Evolutionary conservation across 768 basidiomycete genomes (phyloP).

Genomic region (Auricularia sp.): DNA sequence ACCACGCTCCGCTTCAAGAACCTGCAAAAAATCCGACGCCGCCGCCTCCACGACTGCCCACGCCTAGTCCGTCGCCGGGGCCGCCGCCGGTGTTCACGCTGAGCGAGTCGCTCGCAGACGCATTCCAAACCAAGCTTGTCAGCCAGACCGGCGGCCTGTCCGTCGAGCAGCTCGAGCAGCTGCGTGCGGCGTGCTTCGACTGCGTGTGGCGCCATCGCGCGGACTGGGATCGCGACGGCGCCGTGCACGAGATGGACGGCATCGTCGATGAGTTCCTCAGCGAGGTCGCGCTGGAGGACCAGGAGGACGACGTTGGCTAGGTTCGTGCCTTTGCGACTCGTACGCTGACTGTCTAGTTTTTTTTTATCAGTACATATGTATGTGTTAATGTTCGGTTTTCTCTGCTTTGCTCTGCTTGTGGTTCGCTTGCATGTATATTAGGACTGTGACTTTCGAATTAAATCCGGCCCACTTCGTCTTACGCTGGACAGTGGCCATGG

Average conservation of each 20-base stretch:
- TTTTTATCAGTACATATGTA: no score
- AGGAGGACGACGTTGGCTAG: neutral
- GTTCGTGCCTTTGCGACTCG: neutral
- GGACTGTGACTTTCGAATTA: no score
- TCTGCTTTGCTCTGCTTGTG: no score
- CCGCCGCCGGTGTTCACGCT: slow-evolving; percentile 60
- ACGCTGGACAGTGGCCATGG: no score
- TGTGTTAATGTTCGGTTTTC: no score
- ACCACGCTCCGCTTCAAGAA: slow-evolving; percentile 6
- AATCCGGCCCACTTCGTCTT: no score
- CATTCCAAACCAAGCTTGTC: slow-evolving; percentile 40
- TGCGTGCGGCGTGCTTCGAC: slow-evolving; percentile 74
- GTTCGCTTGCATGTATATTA: no score
- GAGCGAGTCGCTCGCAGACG: slow-evolving; percentile 35
- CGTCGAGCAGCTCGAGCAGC: slow-evolving; percentile 88
- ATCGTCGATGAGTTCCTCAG: slow-evolving; percentile 55
- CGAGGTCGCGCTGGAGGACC: slow-evolving; percentile 36
- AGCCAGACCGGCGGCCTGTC: slow-evolving; percentile 49
- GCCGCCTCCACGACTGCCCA: slow-evolving; percentile 16
- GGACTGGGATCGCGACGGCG: slow-evolving; percentile 71
- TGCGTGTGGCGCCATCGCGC: slow-evolving; percentile 71
- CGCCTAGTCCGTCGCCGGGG: slow-evolving; percentile 48
- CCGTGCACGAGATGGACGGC: slow-evolving; percentile 49
- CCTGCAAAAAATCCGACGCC: neutral
- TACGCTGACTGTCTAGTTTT: no score